Percentiles rank a stretch among this genome's conserved stretches.
These are phyloP conservation scores for Neurospora sp. DNA, from an alignment of 495 filamentous ascomycete species.

Conservation along the genomic window DNA sequence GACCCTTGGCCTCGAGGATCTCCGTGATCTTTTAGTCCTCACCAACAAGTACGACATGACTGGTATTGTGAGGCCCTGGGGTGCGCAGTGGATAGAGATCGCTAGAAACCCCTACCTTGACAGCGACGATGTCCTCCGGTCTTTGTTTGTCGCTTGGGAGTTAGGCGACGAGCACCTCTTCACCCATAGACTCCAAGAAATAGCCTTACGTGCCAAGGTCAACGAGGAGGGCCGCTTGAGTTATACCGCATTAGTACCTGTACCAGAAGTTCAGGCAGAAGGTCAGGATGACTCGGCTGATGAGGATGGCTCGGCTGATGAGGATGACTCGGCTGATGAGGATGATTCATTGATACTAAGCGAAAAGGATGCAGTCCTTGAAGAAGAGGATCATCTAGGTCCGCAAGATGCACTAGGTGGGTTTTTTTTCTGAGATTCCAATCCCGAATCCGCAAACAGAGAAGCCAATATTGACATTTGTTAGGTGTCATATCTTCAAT, in stretches of 20 bases:
- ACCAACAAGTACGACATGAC: slow-evolving; percentile 22
- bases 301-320: too few relatives aligned
- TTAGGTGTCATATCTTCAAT: neutral
- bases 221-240: neutral
- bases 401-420: neutral
- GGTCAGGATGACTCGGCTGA: too few relatives aligned
- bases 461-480: neutral
- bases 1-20: slow-evolving; percentile 1
- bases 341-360: neutral
- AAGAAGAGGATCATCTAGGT: neutral
- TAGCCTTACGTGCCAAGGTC: neutral
- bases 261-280: neutral
- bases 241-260: neutral
- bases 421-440: neutral
- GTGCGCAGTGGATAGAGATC: slow-evolving; percentile 7
- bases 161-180: neutral
- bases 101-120: neutral
- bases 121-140: neutral
- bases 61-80: slow-evolving; percentile 15
- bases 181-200: neutral
- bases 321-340: too few relatives aligned
- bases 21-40: slow-evolving; percentile 15
- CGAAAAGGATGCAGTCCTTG: neutral
- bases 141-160: neutral
- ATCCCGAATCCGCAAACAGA: neutral